These are phyloP conservation scores for Agaricus blazei DNA, from an alignment of 768 basidiomycete genomes.

Conservation along the genomic window DNA sequence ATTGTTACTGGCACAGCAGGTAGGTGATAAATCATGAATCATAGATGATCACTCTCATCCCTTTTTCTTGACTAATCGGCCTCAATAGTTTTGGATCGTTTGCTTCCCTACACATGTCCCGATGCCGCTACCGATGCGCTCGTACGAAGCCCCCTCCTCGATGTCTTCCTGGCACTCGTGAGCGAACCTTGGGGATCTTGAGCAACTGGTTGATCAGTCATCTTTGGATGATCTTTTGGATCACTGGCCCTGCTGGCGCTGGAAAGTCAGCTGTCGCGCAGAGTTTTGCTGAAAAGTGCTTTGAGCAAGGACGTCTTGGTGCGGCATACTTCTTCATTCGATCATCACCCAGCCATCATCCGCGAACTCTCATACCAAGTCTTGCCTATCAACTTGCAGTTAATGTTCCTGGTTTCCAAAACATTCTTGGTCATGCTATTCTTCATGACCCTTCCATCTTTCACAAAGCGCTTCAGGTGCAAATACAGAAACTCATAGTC, in stretches of 20 bases:
- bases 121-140: neutral
- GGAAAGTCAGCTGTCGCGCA: conserved; percentile 11
- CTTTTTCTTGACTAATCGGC: no score
- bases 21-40: neutral
- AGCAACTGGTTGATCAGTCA: neutral
- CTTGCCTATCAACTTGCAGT: conserved; percentile 6
- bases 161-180: neutral
- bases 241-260: conserved; percentile 4
- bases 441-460: neutral
- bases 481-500: conserved; percentile 2
- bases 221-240: conserved; percentile 5
- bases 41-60: neutral
- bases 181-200: neutral
- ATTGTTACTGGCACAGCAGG: neutral
- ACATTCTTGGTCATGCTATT: neutral
- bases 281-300: conserved; percentile 4
- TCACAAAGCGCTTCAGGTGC: neutral
- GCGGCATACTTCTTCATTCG: conserved; percentile 9
- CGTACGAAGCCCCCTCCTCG: conserved; percentile 1
- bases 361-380: neutral
- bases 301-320: neutral
- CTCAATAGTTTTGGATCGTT: neutral
- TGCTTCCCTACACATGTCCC: neutral
- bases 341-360: neutral
- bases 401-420: neutral